Evolutionary conservation across 345 rosid species (phyloP), one percentile per base, ranked within the genome.

Genomic region (Lepidium didymum): DNA sequence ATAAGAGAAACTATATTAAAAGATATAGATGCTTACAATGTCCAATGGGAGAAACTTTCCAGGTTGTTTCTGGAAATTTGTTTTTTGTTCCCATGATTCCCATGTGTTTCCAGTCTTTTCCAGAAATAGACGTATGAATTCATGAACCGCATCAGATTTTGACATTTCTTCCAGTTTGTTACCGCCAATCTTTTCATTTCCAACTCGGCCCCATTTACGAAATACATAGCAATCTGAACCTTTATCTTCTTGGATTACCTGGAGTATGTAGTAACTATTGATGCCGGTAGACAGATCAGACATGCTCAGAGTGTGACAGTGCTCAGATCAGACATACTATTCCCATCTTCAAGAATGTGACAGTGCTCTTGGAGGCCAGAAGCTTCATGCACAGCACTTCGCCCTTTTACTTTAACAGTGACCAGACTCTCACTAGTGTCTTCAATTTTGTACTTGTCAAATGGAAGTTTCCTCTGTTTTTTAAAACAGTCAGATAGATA

Each of bases 181-280:
- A 61, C 95, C 90, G 43, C 96, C 97, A 81, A 91, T 94, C 74
- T 83, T 87, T 33, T 89, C 90, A 76, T 84, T 86, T 31, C 99
- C 99, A 29, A 89, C 92, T 62, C 93, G 86, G 33, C 99, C 99
- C 99, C 97, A 94, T 82, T 91, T 89, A 40, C 96, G 97, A 60
- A 85, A 94, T 38, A 91, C 84, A 52, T 81, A 74, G 77, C 97
- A 91, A 16, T 77, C 87, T 8, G 91, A 75, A 33, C 88, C 87
- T 72, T 82, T 90, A 80, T 94, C 99, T 63, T 86, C 96, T 86
- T 88, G 83, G 68, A 91, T 91, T 54, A 94, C 83, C 87, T 94
- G 99, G 60, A 94, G 90, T 73, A 91, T 81, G 69, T 91, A 94
- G 67, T 83, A 94, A 78, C 97, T 94, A 82, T 94, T 94, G 55